These are phyloP conservation scores for Suillus fuscotomentosus DNA, from an alignment of 768 basidiomycete species.

Conservation along the genomic window DNA sequence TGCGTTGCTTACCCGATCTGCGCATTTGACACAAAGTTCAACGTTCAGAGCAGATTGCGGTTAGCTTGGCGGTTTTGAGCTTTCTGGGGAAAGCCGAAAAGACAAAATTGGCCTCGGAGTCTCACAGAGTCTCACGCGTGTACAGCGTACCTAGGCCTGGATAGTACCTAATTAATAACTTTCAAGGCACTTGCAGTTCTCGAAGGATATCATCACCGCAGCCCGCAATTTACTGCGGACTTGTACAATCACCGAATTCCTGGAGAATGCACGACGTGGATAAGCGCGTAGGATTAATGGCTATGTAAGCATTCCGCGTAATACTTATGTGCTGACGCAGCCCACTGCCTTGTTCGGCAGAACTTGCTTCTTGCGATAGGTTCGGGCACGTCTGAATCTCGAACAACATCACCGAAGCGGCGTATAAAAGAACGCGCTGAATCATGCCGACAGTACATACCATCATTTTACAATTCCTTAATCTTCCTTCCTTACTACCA, in stretches of 20 bases:
- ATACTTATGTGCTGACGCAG: background rate
- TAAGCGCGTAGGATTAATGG: background rate
- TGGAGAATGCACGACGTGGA: background rate
- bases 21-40: background rate
- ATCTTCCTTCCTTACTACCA: background rate
- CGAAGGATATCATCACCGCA: background rate
- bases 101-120: background rate
- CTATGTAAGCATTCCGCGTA: constrained; percentile 5
- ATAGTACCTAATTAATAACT: background rate
- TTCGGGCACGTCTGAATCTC: background rate
- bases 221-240: background rate
- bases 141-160: no score
- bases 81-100: background rate
- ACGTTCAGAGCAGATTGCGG: background rate
- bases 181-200: background rate
- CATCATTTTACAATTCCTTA: background rate
- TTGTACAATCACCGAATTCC: background rate
- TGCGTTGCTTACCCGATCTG: constrained; percentile 69
- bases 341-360: background rate
- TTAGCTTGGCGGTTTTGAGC: background rate
- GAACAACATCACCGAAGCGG: constrained; percentile 1
- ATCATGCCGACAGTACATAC: background rate
- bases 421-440: background rate
- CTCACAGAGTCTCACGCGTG: background rate
- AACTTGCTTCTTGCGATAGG: no score